phyloP scores from a whole-genome alignment of 495 filamentous ascomycete species.

The Pyrenopolyporus hunteri region DNA sequence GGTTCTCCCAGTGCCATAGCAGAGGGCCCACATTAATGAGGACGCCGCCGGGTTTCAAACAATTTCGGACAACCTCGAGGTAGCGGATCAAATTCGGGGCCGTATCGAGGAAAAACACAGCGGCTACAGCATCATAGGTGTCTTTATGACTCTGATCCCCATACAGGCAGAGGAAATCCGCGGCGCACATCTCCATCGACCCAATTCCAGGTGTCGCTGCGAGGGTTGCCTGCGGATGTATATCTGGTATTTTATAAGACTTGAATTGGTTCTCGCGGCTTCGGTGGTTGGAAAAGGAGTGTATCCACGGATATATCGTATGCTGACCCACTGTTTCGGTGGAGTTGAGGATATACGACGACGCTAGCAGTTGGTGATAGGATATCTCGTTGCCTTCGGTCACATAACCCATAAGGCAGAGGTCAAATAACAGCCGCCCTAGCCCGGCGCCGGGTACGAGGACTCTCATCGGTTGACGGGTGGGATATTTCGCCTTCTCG shows the following conservation, averaged over 20 bases:
- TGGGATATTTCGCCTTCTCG: slow-evolving; percentile 54
- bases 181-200: slow-evolving; percentile 83
- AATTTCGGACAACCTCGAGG: slow-evolving; percentile 78
- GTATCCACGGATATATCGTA: slow-evolving; percentile 79
- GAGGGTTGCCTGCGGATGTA: slow-evolving; percentile 69
- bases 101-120: slow-evolving; percentile 96
- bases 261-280: slow-evolving; percentile 73
- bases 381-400: slow-evolving; percentile 95
- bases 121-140: slow-evolving; percentile 79
- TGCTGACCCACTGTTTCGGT: slow-evolving; percentile 54
- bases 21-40: slow-evolving; percentile 92
- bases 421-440: slow-evolving; percentile 79
- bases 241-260: slow-evolving; percentile 74
- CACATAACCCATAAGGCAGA: slow-evolving; percentile 74
- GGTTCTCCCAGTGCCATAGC: slow-evolving; percentile 83
- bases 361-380: slow-evolving; percentile 88
- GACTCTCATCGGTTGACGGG: slow-evolving; percentile 54
- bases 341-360: slow-evolving; percentile 81
- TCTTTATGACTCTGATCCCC: slow-evolving; percentile 60
- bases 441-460: slow-evolving; percentile 83
- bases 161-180: slow-evolving; percentile 84
- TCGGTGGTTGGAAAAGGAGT: slow-evolving; percentile 79
- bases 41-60: slow-evolving; percentile 76
- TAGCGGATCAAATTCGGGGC: slow-evolving; percentile 91
- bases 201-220: slow-evolving; percentile 50